Base-by-base conservation (phyloP, 1,139 yeast species). In the Hemisphaericaspora subhashii region DNA sequence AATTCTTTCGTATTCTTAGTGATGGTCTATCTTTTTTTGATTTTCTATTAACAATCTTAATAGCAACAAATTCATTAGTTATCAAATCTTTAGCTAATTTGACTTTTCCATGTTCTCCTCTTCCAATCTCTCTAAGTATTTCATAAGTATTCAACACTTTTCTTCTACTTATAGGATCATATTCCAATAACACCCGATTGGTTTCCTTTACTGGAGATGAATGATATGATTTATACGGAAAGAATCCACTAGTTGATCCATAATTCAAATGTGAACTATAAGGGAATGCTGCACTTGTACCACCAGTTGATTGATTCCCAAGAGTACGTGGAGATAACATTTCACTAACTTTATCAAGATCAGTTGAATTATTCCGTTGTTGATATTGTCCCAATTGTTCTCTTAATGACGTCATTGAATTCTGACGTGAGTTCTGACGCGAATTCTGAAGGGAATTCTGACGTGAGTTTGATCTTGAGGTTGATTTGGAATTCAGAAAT, bases 101-200 rank as follows among this genome's bases (percentile, higher is more conserved):
- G 32, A 94, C 99, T 60, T 89, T 90, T 13, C 99, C 98, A 62
- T 92, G 98, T 60, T 92, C 97, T 10, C 99, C 99, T 36, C 87
- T 75, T 3, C 99, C 99, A 27, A 94, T 72, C 62, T 92, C 98
- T 32, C 76, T 71, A 28, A 90, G 66, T 29, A 94, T 86, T 60
- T 92, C 98, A 57, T 92, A 94, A 0, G 95, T 83, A 63, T 94
- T 94, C 45, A 94, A 72, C 21, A 86, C 82, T 58, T 90, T 86
- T 37, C 95, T 77, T 44, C 86, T 83, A 3, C 87, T 83, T 3
- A 86, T 77, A 0, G 98, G 98, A 59, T 92, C 96, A 58, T 86
- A 89, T 50, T 89, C 96, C 36, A 92, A 74, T 34, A 77, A 79
- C 5, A 94, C 89, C 44, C 77, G 78, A 45, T 79, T 83, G 1